phyloP scores from a whole-genome alignment of 2,329 filamentous ascomycete genomes.

The Nectriaceae sp. region DNA sequence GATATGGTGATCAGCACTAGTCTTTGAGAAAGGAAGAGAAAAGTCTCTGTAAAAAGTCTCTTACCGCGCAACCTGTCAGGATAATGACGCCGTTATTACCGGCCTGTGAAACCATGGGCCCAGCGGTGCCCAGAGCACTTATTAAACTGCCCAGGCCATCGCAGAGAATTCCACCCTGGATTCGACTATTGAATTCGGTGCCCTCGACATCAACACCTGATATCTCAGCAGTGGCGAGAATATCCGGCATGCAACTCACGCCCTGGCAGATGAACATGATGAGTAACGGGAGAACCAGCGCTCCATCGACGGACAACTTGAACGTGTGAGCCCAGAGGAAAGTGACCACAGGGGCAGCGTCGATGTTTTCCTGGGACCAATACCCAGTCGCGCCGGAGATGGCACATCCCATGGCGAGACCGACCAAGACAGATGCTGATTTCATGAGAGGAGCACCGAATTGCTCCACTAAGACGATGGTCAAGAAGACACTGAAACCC shows the following conservation, averaged over 20 bases:
- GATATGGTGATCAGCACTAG: background rate
- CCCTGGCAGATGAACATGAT: conserved; percentile 12
- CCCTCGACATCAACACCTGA: conserved; percentile 10
- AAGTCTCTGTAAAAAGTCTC: background rate
- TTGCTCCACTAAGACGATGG: conserved; percentile 10
- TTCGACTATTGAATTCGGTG: conserved; percentile 10
- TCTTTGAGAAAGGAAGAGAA: background rate
- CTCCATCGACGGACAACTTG: conserved; percentile 9
- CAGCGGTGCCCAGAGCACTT: conserved; percentile 5
- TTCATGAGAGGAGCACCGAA: conserved; percentile 12
- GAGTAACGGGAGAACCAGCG: conserved; percentile 9
- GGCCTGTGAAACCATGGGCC: conserved; percentile 10
- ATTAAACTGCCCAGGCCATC: conserved; percentile 11
- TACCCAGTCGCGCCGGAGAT: conserved; percentile 12
- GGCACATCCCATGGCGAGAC: conserved; percentile 7
- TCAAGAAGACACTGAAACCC: conserved; percentile 9
- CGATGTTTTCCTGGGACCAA: conserved; percentile 5
- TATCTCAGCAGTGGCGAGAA: conserved; percentile 11
- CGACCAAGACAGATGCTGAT: conserved; percentile 8
- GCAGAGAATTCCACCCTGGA: conserved; percentile 11
- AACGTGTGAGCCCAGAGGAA: conserved; percentile 11
- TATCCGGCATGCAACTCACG: conserved; percentile 11
- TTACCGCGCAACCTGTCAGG: conserved; percentile 9
- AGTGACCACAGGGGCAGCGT: conserved; percentile 4
- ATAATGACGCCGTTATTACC: conserved; percentile 13